Conservation (phyloP, 805 yeast species). For the Brettanomyces bruxellensis region DNA sequence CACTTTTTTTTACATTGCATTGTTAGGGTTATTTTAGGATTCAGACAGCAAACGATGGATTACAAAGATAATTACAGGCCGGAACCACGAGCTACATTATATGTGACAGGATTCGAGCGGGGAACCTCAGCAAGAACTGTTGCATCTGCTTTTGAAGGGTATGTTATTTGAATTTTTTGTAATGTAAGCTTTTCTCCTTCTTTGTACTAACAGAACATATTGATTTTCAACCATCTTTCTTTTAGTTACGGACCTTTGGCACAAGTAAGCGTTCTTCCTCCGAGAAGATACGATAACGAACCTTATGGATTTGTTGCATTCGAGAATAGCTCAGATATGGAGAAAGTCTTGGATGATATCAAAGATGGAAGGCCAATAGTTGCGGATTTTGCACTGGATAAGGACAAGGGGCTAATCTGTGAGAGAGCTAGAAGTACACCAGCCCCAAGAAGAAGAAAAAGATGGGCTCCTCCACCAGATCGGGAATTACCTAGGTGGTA, state of each 20-base stretch:
- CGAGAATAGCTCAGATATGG: slow-evolving; percentile 42
- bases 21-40: no score
- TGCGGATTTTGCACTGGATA: slow-evolving; percentile 30
- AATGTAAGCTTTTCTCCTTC: background rate
- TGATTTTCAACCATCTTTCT: background rate
- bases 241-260: slow-evolving; percentile 46
- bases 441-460: slow-evolving; percentile 16
- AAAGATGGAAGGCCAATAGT: slow-evolving; percentile 23
- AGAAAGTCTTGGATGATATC: slow-evolving; percentile 38
- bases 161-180: slow-evolving; percentile 23
- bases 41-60: background rate
- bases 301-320: slow-evolving; percentile 60
- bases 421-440: slow-evolving; percentile 53
- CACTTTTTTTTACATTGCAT: no score
- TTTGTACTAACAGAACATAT: background rate
- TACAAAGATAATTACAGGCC: background rate
- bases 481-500: slow-evolving; percentile 10
- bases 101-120: slow-evolving; percentile 34
- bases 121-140: slow-evolving; percentile 47
- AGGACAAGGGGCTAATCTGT: slow-evolving; percentile 33
- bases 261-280: slow-evolving; percentile 55
- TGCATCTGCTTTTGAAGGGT: slow-evolving; percentile 54
- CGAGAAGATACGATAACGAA: slow-evolving; percentile 48
- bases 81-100: slow-evolving; percentile 16
- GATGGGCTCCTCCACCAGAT: slow-evolving; percentile 2